Evolutionary conservation across 2,329 filamentous ascomycete genomes (phyloP).

Genomic region (Aspergillus puulaauensis): DNA sequence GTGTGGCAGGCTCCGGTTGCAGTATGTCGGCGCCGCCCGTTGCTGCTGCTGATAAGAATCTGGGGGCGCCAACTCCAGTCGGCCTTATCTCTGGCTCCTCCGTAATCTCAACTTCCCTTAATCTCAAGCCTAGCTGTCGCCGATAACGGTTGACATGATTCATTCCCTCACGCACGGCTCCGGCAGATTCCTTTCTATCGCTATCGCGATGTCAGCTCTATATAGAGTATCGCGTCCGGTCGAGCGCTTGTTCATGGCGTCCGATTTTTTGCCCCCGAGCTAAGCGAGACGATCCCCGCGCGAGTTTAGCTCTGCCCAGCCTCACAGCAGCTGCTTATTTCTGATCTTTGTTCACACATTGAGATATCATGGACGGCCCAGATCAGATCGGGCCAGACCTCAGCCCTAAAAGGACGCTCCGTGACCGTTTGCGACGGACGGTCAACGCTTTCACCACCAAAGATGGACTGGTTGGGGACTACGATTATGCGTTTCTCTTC

Average conservation of each 20-base stretch:
- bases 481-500: slow-evolving; percentile 90
- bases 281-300: slow-evolving; percentile 2
- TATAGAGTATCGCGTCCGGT: background rate
- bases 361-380: slow-evolving; percentile 32
- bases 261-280: background rate
- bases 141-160: slow-evolving; percentile 22
- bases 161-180: slow-evolving; percentile 15
- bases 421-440: slow-evolving; percentile 35
- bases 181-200: too few relatives aligned
- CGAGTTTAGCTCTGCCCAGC: background rate
- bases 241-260: background rate
- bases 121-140: background rate
- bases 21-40: slow-evolving; percentile 12
- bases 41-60: slow-evolving; percentile 10
- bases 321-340: background rate
- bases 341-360: background rate
- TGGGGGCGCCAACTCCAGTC: slow-evolving; percentile 2
- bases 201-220: background rate
- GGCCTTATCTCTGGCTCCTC: background rate
- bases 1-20: background rate
- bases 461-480: slow-evolving; percentile 77
- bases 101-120: too few relatives aligned
- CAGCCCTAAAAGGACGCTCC: slow-evolving; percentile 36
- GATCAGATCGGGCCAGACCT: slow-evolving; percentile 46
- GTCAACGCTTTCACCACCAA: slow-evolving; percentile 47